Evolutionary conservation across 805 yeast species (phyloP).

Genomic region (Pichia manshurica): DNA sequence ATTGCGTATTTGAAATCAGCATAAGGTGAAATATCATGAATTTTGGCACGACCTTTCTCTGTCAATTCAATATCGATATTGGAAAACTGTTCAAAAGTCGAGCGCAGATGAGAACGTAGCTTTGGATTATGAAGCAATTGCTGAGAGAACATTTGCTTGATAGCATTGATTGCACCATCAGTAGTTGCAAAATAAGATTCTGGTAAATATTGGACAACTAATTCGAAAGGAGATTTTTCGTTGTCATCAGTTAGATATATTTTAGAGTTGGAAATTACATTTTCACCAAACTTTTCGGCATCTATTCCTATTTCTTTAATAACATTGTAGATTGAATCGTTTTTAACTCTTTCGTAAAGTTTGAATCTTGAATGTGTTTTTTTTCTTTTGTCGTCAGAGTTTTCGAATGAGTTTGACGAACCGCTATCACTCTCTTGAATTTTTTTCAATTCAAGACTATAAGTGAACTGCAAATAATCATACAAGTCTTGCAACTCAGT

Average conservation of each 20-base stretch:
- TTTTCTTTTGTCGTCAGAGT: constrained; percentile 16
- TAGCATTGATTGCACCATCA: constrained; percentile 53
- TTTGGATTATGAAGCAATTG: constrained; percentile 77
- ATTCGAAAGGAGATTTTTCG: constrained; percentile 51
- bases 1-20: constrained; percentile 89
- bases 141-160: constrained; percentile 69
- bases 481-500: constrained; percentile 82
- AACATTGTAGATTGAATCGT: constrained; percentile 57
- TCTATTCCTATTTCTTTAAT: constrained; percentile 69
- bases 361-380: constrained; percentile 58
- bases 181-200: constrained; percentile 49
- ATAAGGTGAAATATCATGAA: constrained; percentile 73
- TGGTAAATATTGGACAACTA: constrained; percentile 38
- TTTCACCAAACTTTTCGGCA: constrained; percentile 79
- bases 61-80: constrained; percentile 70
- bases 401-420: constrained; percentile 10
- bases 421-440: constrained; percentile 16
- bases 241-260: constrained; percentile 71
- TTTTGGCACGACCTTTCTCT: constrained; percentile 73
- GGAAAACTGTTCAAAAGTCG: constrained; percentile 58
- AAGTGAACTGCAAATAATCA: constrained; percentile 74
- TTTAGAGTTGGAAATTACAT: constrained; percentile 60
- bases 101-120: constrained; percentile 64
- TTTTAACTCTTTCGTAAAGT: constrained; percentile 60
- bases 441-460: constrained; percentile 54